Evolutionary conservation across 2,329 filamentous ascomycete species (phyloP), one percentile per base, ranked within the genome.

Genomic region (Pseudogymnoascus sp.): DNA sequence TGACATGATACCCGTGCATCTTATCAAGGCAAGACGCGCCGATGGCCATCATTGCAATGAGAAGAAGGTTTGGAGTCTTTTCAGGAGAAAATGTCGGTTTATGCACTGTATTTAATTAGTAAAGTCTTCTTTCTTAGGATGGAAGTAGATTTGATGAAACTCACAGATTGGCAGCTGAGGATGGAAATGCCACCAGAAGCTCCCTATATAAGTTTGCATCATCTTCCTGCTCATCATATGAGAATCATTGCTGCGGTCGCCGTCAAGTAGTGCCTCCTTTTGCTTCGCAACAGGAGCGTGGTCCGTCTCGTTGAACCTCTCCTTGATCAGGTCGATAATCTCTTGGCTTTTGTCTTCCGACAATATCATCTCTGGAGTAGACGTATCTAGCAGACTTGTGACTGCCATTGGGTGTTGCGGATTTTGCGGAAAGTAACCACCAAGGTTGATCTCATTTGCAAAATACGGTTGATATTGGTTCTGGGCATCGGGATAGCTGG

Each of bases 111-210:
- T 36, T 23, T 21, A 21, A 53, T 63, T 44, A 63, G 61, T 6
- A 5, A n/a, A 28, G n/a, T 0, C 1, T 60, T 25, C 25, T 2
- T 62, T 7, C 16, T 3, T 31, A 12, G 25, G 14, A 18, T 7
- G 3, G 5, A 31, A 11, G 44, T 50, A 34, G 59, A 16, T 28
- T 59, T 3, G 37, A 34, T 16, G 23, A 18, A 21, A 65, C 71
- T 64, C 66, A 74, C 73, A 80, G 65, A 99, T 96, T 1, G 95
- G 95, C 67, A 97, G 82, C 74, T 97, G 95, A 62, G 93, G 89
- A 74, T 95, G 96, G 71, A 97, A 96, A 74, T 97, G 89, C 62
- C 89, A 82, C 95, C 95, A 99, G 75, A 96, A 99, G 1, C 92
- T 96, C 10, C 87, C 84, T 68, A 96, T 92, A 72, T 97, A 97